Evolutionary conservation across 176 grass and related monocot genomes (phyloP), one percentile per base, ranked within the genome.

Genomic region (Rhynchospora pubera): DNA sequence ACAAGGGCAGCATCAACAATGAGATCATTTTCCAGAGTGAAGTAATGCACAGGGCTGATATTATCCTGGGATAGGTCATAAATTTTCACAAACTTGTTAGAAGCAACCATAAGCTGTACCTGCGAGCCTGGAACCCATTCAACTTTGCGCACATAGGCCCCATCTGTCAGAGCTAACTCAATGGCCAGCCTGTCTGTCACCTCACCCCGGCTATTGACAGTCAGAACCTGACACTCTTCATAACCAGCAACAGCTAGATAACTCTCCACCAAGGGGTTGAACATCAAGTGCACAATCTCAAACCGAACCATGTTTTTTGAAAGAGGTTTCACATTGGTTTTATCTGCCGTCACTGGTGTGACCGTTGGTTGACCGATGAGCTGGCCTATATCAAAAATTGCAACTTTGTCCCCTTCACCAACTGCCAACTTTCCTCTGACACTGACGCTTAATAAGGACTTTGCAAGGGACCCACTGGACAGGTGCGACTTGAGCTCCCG

Each of bases 41-140:
- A 98, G 81, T 98, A 98, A 87, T 93, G 92, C 82, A 91, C 83
- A 26, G 95, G 95, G 85, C 95, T 98, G 66, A 98, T 94, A 55
- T 91, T 98, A 64, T 94, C 95, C 75, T 93, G 95, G 28, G 92
- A 98, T 73, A 98, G 88, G 83, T 98, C 95, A 89, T 94, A 98
- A 86, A 98, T 93, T 86, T 94, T 98, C 52, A 94, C 92, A 93
- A 98, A 98, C 95, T 86, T 91, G 85, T 94, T 93, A 18, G 95
- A 94, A 60, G 92, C 87, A 71, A 98, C 92, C 85, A 98, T 98
- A 66, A 98, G 89, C 61, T 94, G 90, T 79, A 98, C 95, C 85
- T 98, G 95, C 83, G 95, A 98, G 81, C 92, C 95, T 62, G 89
- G 89, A 83, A 94, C 87, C 95, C 95, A 98, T 79, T 98, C 95